phyloP scores from a whole-genome alignment of 2,329 filamentous ascomycete species.

The Penicillium sp. region DNA sequence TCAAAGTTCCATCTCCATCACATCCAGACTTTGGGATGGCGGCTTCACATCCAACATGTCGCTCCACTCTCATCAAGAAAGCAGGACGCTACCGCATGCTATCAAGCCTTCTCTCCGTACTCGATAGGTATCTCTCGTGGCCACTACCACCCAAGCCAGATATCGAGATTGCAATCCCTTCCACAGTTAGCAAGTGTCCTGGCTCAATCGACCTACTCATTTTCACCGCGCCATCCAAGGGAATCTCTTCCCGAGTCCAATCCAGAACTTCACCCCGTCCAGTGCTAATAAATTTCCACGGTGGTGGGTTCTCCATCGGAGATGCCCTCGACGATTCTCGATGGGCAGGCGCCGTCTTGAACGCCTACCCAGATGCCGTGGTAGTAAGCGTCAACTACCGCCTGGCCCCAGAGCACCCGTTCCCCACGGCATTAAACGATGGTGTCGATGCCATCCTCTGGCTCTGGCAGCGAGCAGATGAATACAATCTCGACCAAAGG shows the following conservation, averaged over 20 bases:
- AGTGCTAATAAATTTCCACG: slow-evolving; percentile 23
- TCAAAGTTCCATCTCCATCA: too few species aligned
- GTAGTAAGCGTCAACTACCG: slow-evolving; percentile 28
- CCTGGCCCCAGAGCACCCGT: slow-evolving; percentile 26
- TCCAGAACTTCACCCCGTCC: slow-evolving; percentile 4
- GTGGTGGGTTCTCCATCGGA: slow-evolving; percentile 24
- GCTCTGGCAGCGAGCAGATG: slow-evolving; percentile 17
- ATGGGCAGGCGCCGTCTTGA: slow-evolving; percentile 15
- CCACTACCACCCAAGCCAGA: slow-evolving; percentile 12
- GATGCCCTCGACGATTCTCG: slow-evolving; percentile 20
- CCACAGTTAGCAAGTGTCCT: slow-evolving; percentile 15
- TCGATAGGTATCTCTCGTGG: slow-evolving; percentile 21
- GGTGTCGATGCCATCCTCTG: slow-evolving; percentile 25
- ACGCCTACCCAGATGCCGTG: slow-evolving; percentile 14
- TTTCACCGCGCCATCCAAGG: slow-evolving; percentile 10
- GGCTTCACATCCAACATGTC: background rate
- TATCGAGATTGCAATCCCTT: slow-evolving; percentile 16
- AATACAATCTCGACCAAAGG: slow-evolving; percentile 17
- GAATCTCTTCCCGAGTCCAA: slow-evolving; percentile 1
- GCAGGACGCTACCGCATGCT: slow-evolving; percentile 18
- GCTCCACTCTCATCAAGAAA: slow-evolving; percentile 8
- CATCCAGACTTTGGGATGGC: background rate
- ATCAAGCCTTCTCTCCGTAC: slow-evolving; percentile 12
- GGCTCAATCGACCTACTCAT: slow-evolving; percentile 18
- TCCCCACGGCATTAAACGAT: slow-evolving; percentile 27